These are phyloP conservation scores for Pelargonium myrrhifolium DNA, from an alignment of 441 rosid genomes.

Conservation along the genomic window DNA sequence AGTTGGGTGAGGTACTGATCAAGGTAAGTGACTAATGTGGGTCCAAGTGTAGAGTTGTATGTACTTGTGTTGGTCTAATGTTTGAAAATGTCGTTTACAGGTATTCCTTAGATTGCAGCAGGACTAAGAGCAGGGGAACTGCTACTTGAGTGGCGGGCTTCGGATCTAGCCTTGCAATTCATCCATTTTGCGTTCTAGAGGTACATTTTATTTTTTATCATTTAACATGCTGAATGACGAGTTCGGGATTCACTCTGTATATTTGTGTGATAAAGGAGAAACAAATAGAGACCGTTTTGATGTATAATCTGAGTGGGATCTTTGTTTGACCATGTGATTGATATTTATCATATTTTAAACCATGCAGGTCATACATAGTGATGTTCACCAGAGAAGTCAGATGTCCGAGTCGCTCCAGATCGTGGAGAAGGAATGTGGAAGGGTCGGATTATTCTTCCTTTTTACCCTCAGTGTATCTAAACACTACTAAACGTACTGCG, in stretches of 20 bases:
- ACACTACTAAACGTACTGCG: slow-evolving; percentile 24
- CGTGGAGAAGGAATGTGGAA: slow-evolving; percentile 43
- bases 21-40: slow-evolving; percentile 31
- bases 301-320: too few species aligned
- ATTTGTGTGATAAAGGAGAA: too few species aligned
- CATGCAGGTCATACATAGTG: slow-evolving; percentile 60
- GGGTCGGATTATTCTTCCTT: slow-evolving; percentile 36
- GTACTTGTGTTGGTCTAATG: neutral
- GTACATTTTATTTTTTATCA: slow-evolving; percentile 33
- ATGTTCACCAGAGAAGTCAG: slow-evolving; percentile 62
- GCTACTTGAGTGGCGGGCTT: slow-evolving; percentile 83
- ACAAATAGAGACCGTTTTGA: too few species aligned
- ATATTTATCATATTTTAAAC: too few species aligned
- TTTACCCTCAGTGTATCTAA: slow-evolving; percentile 28
- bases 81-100: slow-evolving; percentile 25
- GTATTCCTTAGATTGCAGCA: slow-evolving; percentile 75
- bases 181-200: slow-evolving; percentile 72
- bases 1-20: slow-evolving; percentile 59
- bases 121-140: slow-evolving; percentile 70
- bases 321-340: too few species aligned
- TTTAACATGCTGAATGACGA: too few species aligned
- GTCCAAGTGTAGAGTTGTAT: neutral
- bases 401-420: slow-evolving; percentile 46
- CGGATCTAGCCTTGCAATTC: slow-evolving; percentile 78
- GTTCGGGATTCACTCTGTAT: too few species aligned